Evolutionary conservation across 2,329 filamentous ascomycete genomes (phyloP).

Genomic region (Zymoseptoria tritici): DNA sequence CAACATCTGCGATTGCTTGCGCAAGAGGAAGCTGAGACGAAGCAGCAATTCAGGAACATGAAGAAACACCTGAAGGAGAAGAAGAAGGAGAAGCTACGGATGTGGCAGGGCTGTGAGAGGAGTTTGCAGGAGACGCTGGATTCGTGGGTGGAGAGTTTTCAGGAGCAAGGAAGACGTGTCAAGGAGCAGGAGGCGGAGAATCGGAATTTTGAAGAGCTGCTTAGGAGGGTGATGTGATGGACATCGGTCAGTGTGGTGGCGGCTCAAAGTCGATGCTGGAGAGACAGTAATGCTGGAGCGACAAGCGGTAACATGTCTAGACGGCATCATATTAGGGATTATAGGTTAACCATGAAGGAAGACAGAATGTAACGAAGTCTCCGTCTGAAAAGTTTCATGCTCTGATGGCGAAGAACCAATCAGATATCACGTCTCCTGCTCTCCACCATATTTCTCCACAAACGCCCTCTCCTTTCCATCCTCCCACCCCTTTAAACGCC

Average conservation of each 20-base stretch:
- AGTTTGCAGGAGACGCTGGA: background rate
- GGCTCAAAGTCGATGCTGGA: too few species aligned
- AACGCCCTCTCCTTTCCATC: slow-evolving; percentile 7
- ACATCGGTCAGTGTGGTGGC: too few species aligned
- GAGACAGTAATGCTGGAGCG: too few species aligned
- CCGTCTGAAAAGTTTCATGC: too few species aligned
- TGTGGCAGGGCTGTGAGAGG: background rate
- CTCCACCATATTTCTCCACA: background rate
- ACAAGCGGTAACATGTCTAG: too few species aligned
- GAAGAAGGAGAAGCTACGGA: slow-evolving; percentile 15
- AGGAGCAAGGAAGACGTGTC: slow-evolving; percentile 7
- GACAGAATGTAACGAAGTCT: too few species aligned
- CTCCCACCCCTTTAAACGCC: slow-evolving; percentile 14
- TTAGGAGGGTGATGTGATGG: slow-evolving; percentile 2
- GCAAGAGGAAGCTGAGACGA: slow-evolving; percentile 35
- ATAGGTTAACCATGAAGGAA: too few species aligned
- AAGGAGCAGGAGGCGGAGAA: slow-evolving; percentile 2
- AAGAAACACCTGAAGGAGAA: slow-evolving; percentile 21
- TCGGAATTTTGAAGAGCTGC: slow-evolving; percentile 6
- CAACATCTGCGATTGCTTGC: slow-evolving; percentile 40
- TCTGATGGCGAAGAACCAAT: too few species aligned
- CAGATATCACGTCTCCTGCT: too few species aligned
- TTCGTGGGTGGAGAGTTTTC: slow-evolving; percentile 4
- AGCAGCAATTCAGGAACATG: slow-evolving; percentile 29
- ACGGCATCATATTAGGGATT: too few species aligned